A percentile compares a stretch with the other conserved stretches of the same genome.
phyloP scores from a whole-genome alignment of 2,329 filamentous ascomycete genomes.

The Cephalotrichum gorgonifer region DNA sequence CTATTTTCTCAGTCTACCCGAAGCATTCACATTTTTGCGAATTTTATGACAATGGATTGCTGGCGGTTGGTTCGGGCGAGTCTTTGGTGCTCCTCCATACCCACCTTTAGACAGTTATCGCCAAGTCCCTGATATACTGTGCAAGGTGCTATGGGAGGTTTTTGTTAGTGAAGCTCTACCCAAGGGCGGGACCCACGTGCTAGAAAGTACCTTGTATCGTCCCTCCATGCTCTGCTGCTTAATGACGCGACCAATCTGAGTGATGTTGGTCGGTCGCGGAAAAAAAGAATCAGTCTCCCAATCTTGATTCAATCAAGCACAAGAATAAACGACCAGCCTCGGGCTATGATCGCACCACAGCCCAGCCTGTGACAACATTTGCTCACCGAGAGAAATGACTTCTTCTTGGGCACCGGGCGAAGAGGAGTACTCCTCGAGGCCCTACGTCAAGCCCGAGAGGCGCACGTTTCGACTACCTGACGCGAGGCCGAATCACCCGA shows the following conservation, averaged over 20 bases:
- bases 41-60: not conserved
- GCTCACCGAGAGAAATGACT: not conserved
- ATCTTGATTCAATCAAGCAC: not conserved
- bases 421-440: slow-evolving; percentile 5
- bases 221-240: too few species aligned
- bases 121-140: not conserved
- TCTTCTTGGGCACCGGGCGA: slow-evolving; percentile 3
- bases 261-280: too few species aligned
- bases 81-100: not conserved
- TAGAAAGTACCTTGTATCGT: too few species aligned
- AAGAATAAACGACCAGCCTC: not conserved
- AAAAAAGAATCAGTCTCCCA: not conserved
- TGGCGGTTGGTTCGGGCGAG: not conserved
- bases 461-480: not conserved
- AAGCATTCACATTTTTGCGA: not conserved
- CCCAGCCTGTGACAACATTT: not conserved
- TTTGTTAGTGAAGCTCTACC: too few species aligned
- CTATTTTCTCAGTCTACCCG: too few species aligned
- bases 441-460: slow-evolving; percentile 4
- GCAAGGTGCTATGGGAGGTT: too few species aligned
- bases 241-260: too few species aligned
- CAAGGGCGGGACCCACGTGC: too few species aligned
- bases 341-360: not conserved
- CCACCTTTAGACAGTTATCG: not conserved
- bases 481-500: not conserved